Percentiles rank a stretch among this genome's conserved stretches.
phyloP scores from a whole-genome alignment of 2,329 filamentous ascomycete species.

The Pseudodiploospora longispora region DNA sequence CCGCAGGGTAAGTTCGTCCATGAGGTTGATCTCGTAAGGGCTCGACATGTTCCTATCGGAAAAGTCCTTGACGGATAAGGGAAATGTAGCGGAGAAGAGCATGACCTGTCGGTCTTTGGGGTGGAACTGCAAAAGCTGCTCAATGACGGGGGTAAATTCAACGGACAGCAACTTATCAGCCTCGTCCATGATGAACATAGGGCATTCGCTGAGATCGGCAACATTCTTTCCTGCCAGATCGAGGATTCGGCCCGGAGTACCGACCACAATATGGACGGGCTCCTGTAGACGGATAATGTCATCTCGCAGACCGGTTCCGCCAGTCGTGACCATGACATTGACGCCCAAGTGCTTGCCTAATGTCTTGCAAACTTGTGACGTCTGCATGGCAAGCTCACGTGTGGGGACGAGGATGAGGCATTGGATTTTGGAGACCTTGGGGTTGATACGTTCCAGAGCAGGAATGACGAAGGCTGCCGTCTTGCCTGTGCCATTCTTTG shows the following conservation, averaged over 20 bases:
- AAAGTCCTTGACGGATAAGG: constrained; percentile 93
- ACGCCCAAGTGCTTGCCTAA: constrained; percentile 93
- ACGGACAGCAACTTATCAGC: constrained; percentile 95
- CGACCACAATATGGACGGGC: constrained; percentile 93
- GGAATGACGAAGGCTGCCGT: constrained; percentile 97
- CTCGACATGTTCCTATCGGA: constrained; percentile 96
- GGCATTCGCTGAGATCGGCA: constrained; percentile 89
- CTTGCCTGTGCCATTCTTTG: constrained; percentile 98
- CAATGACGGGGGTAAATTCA: constrained; percentile 95
- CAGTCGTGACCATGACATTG: constrained; percentile 99
- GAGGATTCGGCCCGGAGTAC: constrained; percentile 91
- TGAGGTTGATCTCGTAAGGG: constrained; percentile 98
- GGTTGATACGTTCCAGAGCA: constrained; percentile 89
- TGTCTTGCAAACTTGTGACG: constrained; percentile 97
- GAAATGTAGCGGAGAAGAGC: constrained; percentile 98
- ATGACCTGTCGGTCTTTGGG: constrained; percentile 97
- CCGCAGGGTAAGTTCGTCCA: constrained; percentile 96
- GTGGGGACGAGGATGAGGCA: constrained; percentile 94
- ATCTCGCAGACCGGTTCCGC: constrained; percentile 88
- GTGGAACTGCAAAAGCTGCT: constrained; percentile 90
- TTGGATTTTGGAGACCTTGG: constrained; percentile 93
- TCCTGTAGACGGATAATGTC: constrained; percentile 94
- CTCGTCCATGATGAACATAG: constrained; percentile 99
- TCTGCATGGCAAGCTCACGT: constrained; percentile 93
- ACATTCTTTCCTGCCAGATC: constrained; percentile 95